These are phyloP conservation scores for Myxozyma kluyveri DNA, from an alignment of 805 yeast genomes.

Conservation along the genomic window DNA sequence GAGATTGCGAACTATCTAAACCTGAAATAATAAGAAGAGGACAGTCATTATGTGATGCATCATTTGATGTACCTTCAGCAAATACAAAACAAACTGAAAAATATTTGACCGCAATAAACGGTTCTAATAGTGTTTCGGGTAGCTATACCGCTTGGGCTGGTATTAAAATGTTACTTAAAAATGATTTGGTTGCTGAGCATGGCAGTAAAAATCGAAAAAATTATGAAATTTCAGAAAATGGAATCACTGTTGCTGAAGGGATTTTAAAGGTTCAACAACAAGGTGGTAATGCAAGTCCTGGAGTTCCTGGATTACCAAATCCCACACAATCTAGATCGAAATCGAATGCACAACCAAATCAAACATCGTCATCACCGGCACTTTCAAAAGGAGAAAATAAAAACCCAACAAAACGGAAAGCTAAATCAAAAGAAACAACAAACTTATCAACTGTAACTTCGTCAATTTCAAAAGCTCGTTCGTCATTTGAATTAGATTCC, in stretches of 20 bases:
- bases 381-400: background rate
- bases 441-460: background rate
- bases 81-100: constrained; percentile 2
- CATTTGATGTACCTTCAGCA: constrained; percentile 23
- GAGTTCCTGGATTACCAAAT: background rate
- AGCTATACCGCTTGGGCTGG: constrained; percentile 73
- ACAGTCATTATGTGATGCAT: constrained; percentile 31
- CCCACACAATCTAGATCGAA: too few species aligned
- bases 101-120: background rate
- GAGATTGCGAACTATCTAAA: constrained; percentile 58
- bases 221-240: constrained; percentile 64
- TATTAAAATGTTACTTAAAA: constrained; percentile 53
- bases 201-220: constrained; percentile 45
- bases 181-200: constrained; percentile 20
- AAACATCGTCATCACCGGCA: background rate
- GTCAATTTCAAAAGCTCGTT: background rate
- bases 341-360: background rate
- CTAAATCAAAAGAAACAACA: background rate
- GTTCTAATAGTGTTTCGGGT: background rate
- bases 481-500: background rate
- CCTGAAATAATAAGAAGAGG: constrained; percentile 58
- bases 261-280: constrained; percentile 39
- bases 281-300: background rate
- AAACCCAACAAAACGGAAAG: background rate
- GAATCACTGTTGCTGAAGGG: constrained; percentile 53